Percentiles rank a stretch among this genome's conserved stretches.
phyloP scores from a whole-genome alignment of 495 filamentous ascomycete species.

The Podospora bellae-mahoneyi region DNA sequence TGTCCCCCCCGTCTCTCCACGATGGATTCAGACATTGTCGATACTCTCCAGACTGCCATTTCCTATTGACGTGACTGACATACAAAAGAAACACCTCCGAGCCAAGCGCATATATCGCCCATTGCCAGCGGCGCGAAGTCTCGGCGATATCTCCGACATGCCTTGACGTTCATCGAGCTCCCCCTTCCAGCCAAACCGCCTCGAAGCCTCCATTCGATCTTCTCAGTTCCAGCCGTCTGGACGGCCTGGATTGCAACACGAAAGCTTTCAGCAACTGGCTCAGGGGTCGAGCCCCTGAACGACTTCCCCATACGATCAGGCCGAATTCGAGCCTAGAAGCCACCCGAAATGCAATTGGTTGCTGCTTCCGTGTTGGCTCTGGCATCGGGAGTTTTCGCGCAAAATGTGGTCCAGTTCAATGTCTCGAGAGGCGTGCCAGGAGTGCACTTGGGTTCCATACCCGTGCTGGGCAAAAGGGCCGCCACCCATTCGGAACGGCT shows the following conservation, averaged over 20 bases:
- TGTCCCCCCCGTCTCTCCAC: not conserved
- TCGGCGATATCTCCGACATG: constrained; percentile 11
- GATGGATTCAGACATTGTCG: not conserved
- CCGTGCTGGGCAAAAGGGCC: constrained; percentile 18
- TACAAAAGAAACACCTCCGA: not conserved
- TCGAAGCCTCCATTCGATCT: not conserved
- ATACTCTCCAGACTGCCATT: not conserved
- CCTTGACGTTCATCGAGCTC: constrained; percentile 7
- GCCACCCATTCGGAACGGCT: constrained; percentile 37
- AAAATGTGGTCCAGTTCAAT: constrained; percentile 33
- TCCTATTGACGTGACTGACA: not conserved
- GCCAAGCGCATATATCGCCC: not conserved
- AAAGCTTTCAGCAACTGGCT: constrained; percentile 1
- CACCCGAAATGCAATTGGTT: constrained; percentile 21
- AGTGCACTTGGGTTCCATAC: constrained; percentile 18
- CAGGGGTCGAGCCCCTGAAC: not conserved
- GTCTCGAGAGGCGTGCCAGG: constrained; percentile 27
- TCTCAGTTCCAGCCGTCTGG: constrained; percentile 4
- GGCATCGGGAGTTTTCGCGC: constrained; percentile 20
- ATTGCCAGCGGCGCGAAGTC: not conserved
- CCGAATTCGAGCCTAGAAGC: not conserved
- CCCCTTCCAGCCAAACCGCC: not conserved
- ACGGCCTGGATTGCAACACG: constrained; percentile 5
- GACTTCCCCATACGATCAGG: not conserved
- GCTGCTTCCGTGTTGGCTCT: constrained; percentile 22